Evolutionary conservation across 2,329 filamentous ascomycete species (phyloP).

Genomic region (Elsinoe australis): DNA sequence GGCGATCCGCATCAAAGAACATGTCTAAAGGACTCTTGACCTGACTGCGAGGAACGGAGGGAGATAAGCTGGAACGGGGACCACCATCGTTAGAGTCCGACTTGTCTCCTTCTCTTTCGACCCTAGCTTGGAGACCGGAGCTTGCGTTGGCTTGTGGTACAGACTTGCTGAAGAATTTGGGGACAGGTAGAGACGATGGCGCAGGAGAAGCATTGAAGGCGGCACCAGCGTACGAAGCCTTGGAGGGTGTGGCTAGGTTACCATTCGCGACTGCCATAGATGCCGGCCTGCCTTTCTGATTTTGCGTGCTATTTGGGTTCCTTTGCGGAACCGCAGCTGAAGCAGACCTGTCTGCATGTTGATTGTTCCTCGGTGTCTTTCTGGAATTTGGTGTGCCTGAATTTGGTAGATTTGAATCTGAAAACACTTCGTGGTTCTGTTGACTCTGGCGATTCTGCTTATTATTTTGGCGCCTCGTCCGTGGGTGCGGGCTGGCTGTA

Average conservation of each 20-base stretch:
- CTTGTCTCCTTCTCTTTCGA: conserved; percentile 34
- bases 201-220: conserved; percentile 94
- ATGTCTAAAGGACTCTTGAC: conserved; percentile 77
- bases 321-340: conserved; percentile 15
- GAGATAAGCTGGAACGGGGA: conserved; percentile 13
- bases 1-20: conserved; percentile 79
- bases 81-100: conserved; percentile 31
- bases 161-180: conserved; percentile 76
- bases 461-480: conserved; percentile 3
- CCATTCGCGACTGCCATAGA: conserved; percentile 39
- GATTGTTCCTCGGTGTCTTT: conserved; percentile 18
- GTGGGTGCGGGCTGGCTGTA: conserved; percentile 9
- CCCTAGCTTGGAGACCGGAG: conserved; percentile 37
- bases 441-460: conserved; percentile 7
- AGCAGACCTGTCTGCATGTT: conserved; percentile 17
- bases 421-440: conserved; percentile 17
- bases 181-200: conserved; percentile 80
- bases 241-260: conserved; percentile 35
- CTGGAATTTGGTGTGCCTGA: conserved; percentile 18
- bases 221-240: conserved; percentile 73
- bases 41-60: conserved; percentile 27
- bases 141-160: conserved; percentile 55
- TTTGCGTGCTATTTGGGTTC: conserved; percentile 17
- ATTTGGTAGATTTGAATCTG: conserved; percentile 19
- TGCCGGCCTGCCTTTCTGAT: conserved; percentile 29